These are phyloP conservation scores for Panaeolus papilionaceus DNA, from an alignment of 768 basidiomycete species.

Conservation along the genomic window DNA sequence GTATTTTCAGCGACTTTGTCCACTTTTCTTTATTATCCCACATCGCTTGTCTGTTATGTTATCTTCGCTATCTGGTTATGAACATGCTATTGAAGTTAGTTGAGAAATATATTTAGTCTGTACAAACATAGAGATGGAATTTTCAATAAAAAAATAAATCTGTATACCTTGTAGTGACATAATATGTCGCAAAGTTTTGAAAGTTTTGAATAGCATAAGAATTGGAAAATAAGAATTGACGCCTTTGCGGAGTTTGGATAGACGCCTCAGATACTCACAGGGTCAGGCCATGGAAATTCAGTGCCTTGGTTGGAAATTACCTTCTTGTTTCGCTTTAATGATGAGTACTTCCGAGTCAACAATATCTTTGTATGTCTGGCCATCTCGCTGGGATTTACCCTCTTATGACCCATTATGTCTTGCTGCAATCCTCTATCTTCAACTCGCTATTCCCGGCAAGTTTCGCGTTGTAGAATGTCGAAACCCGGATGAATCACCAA, in stretches of 20 bases:
- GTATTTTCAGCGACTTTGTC: too few species aligned
- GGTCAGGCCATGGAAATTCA: not conserved
- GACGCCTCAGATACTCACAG: constrained; percentile 10
- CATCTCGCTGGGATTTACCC: constrained; percentile 64
- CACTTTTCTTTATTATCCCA: too few species aligned
- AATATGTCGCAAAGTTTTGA: too few species aligned
- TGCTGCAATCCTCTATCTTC: constrained; percentile 70
- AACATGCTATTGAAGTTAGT: not conserved
- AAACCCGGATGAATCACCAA: constrained; percentile 76
- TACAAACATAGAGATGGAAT: not conserved
- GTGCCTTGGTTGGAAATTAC: not conserved
- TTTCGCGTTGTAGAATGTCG: constrained; percentile 67
- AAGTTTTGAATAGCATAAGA: not conserved
- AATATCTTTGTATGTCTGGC: constrained; percentile 70
- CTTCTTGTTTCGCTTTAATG: not conserved
- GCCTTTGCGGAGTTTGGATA: constrained; percentile 14
- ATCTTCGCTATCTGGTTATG: constrained; percentile 23
- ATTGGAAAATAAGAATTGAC: not conserved
- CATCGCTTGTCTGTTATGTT: constrained; percentile 21
- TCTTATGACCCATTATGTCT: constrained; percentile 74
- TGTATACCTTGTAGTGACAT: too few species aligned
- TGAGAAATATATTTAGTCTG: not conserved
- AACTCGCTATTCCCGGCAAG: constrained; percentile 70
- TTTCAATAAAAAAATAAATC: not conserved
- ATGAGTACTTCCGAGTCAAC: constrained; percentile 23